phyloP scores from a whole-genome alignment of 371 early-diverging fungal species.

The Phascolomyces articulosus region DNA sequence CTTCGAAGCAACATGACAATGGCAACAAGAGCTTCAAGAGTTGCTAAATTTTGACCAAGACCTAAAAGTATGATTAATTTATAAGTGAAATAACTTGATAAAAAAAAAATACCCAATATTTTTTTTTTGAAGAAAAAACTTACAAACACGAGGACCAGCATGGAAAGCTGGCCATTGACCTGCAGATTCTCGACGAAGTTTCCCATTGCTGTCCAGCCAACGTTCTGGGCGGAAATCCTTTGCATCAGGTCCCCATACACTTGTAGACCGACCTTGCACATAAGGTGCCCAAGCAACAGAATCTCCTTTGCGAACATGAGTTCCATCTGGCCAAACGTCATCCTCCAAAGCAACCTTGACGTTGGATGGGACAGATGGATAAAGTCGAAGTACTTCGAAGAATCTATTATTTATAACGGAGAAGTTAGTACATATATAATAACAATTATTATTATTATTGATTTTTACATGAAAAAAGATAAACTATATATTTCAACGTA shows the following conservation, averaged over 20 bases:
- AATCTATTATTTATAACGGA: conserved; percentile 29
- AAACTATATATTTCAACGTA: no score
- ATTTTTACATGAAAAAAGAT: conserved; percentile 66
- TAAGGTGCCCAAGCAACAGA: conserved; percentile 49
- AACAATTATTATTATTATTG: conserved; percentile 24
- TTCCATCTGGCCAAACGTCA: conserved; percentile 73
- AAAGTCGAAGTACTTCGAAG: conserved; percentile 69
- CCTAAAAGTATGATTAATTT: conserved; percentile 10
- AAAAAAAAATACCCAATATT: no score
- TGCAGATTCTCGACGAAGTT: conserved; percentile 28
- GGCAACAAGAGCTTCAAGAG: conserved; percentile 52
- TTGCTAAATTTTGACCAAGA: conserved; percentile 56
- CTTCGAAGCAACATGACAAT: conserved; percentile 45
- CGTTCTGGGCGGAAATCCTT: conserved; percentile 62
- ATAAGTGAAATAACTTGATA: no score
- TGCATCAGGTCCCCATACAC: conserved; percentile 67
- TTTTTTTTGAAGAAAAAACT: no score
- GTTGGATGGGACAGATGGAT: conserved; percentile 74
- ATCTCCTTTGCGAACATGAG: conserved; percentile 58
- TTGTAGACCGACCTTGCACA: conserved; percentile 50
- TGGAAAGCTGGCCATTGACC: conserved; percentile 53
- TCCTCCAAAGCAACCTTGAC: conserved; percentile 66
- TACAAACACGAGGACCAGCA: conserved; percentile 46
- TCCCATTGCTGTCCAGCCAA: conserved; percentile 45
- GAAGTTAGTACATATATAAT: conserved; percentile 8